These are phyloP conservation scores for Daldinia caldariorum DNA, from an alignment of 495 filamentous ascomycete species.

Conservation along the genomic window DNA sequence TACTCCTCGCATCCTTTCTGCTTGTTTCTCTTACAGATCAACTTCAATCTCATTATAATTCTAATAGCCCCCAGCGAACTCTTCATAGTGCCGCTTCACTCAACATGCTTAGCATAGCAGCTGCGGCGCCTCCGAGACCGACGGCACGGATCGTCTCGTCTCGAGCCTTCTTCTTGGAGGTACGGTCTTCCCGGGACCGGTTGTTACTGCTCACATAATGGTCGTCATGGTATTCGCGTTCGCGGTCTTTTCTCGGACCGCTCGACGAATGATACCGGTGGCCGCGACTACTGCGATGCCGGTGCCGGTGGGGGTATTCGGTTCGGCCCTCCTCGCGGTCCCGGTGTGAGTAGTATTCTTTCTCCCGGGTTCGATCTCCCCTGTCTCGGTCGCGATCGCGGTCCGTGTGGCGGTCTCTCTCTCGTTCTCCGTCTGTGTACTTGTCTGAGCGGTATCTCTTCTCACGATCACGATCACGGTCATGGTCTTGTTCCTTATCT, in stretches of 20 bases:
- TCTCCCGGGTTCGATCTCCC: conserved; percentile 27
- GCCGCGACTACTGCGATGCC: conserved; percentile 35
- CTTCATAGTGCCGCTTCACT: conserved; percentile 56
- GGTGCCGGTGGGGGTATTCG: conserved; percentile 23
- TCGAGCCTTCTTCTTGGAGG: conserved; percentile 51
- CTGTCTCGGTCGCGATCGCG: conserved; percentile 37
- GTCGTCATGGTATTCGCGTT: conserved; percentile 37
- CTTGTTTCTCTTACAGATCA: not conserved
- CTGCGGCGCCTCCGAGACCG: conserved; percentile 62
- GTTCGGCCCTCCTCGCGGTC: conserved; percentile 20
- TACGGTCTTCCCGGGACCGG: conserved; percentile 35
- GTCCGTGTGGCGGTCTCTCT: conserved; percentile 32
- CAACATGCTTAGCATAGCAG: conserved; percentile 60
- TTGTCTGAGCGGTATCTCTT: conserved; percentile 38
- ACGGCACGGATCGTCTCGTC: conserved; percentile 56
- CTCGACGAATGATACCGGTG: conserved; percentile 34
- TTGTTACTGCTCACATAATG: conserved; percentile 24
- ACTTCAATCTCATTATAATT: not conserved
- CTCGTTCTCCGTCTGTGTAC: conserved; percentile 41
- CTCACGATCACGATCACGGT: conserved; percentile 46
- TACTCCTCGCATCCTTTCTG: not conserved
- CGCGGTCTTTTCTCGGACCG: conserved; percentile 26
- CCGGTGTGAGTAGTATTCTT: conserved; percentile 30
- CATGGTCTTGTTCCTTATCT: conserved; percentile 45
- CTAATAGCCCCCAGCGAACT: not conserved